phyloP scores from a whole-genome alignment of 805 yeast species.

The Candida railenensis region DNA sequence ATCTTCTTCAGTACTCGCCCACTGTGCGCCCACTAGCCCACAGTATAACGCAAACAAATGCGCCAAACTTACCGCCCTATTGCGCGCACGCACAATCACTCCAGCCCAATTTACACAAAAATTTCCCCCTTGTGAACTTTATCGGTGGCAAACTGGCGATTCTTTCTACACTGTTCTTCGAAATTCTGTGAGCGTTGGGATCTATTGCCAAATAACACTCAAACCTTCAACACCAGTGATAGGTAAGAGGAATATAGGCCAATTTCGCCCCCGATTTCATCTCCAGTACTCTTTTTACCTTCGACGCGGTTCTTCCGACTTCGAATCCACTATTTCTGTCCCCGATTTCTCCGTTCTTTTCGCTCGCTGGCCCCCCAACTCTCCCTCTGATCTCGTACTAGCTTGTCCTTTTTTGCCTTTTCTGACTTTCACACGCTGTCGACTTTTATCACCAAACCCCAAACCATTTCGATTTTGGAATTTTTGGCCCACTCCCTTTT shows the following conservation, averaged over 20 bases:
- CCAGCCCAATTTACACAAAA: no score
- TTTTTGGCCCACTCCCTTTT: neutral
- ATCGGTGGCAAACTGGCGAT: neutral
- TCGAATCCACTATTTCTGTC: no score
- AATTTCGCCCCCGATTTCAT: neutral
- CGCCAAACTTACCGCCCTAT: no score
- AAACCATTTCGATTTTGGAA: neutral
- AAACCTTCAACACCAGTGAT: neutral
- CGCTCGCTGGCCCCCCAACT: neutral
- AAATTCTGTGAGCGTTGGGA: neutral
- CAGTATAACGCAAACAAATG: no score
- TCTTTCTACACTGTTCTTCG: neutral
- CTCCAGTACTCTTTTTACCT: no score
- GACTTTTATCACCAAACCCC: constrained; percentile 1
- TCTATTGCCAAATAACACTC: neutral
- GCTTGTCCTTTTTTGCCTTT: neutral
- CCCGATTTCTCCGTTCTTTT: neutral
- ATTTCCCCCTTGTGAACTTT: no score
- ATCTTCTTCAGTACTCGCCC: no score
- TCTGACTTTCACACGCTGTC: neutral
- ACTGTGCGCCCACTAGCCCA: no score
- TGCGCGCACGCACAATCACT: no score
- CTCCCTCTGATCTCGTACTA: neutral
- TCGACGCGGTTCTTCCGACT: no score
- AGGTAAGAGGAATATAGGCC: neutral